Base-by-base conservation (phyloP, 2,329 filamentous ascomycete species). In the Aspergillus awamori region DNA sequence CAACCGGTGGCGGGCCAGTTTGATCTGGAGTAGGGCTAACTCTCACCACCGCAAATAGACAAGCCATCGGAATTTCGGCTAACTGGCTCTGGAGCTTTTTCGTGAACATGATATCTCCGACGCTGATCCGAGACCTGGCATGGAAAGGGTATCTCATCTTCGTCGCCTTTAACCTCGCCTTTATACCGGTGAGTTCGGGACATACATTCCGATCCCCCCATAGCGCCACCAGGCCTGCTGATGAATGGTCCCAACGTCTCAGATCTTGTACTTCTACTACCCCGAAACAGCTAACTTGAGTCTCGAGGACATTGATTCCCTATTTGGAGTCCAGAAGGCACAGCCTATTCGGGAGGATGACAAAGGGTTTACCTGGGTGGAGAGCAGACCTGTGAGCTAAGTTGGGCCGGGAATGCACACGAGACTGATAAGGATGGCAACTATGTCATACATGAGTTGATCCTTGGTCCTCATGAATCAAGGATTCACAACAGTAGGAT, bases 1-100 rank as follows among this genome's bases (percentile, higher is more conserved):
- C 58, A 47, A 22, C 47, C 8, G 36, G 47, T 49, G 51, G 41
- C 36, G 24, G 17, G 33, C 39, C 38, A 30, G 22, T 30, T 36
- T 57, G 41, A 49, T 43, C 33, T 36, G n/a, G 58, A 59, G 30
- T 45, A 41, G 11, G 53, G 13, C 56, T 48, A 55, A 55, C 39
- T 47, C 36, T 39, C 38, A 45, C 33, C n/a, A 24, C 39, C 33
- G 11, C n/a, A 45, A 47, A 45, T 43, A 71, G 69, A 33, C 66
- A 70, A 10, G 80, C 82, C 4, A 77, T 84, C 36, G 81, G 80
- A 1, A 81, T 82, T 30, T 80, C 77, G 0, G 74, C 77, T 1
- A 83, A 83, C 63, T 83, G 81, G 82, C 74, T 82, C 5, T 80
- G 77, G 75, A 83, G 82, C 64, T 83, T 83, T 63, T 78, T 83